phyloP scores from a whole-genome alignment of 2,329 filamentous ascomycete species.

The Paecilomyces dactylethromorphus region DNA sequence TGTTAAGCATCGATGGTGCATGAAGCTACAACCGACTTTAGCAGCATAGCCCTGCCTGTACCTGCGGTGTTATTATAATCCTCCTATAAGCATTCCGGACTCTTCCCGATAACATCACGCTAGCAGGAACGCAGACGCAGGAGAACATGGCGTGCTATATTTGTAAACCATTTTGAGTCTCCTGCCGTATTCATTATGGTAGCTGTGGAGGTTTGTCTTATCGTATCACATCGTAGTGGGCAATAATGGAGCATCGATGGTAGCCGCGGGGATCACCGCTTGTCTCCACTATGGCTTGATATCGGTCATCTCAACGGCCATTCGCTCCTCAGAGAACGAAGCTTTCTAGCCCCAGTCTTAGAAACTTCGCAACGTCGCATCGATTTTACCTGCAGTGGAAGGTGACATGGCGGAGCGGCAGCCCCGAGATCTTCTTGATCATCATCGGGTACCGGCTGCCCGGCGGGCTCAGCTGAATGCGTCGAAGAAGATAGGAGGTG shows the following conservation, averaged over 20 bases:
- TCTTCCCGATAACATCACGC: not conserved
- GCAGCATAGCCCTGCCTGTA: not conserved
- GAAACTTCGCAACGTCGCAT: not conserved
- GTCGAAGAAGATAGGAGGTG: not conserved
- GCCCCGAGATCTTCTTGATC: not conserved
- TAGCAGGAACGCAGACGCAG: not conserved
- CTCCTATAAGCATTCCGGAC: not conserved
- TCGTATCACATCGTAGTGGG: not conserved
- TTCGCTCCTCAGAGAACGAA: not conserved
- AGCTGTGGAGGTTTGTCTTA: not conserved
- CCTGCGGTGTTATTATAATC: not conserved
- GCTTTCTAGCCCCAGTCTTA: not conserved
- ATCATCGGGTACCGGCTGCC: not conserved
- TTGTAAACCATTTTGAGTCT: not conserved
- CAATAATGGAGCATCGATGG: not conserved
- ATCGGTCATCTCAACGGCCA: not conserved
- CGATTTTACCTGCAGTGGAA: not conserved
- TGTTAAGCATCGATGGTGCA: not conserved
- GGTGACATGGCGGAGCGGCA: not conserved
- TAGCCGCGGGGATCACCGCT: not conserved
- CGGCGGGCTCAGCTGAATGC: not conserved
- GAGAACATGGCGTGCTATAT: not conserved
- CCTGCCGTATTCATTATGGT: not conserved
- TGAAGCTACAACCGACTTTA: not conserved
- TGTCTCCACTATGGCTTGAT: not conserved